Conservation (phyloP, 257 asterid genomes). For the Anisodus acutangulus region DNA sequence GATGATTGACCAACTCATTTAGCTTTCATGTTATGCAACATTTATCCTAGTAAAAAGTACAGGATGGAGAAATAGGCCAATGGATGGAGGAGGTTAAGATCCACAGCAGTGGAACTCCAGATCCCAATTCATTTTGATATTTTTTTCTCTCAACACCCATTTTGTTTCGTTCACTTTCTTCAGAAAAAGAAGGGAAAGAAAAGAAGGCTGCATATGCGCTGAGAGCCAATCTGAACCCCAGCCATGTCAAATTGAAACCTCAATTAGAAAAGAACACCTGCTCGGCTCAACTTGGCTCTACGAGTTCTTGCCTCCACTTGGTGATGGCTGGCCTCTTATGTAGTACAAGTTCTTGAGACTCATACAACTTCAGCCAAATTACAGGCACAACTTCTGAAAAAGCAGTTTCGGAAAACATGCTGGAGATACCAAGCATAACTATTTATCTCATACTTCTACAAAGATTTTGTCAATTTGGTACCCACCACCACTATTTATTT, state of each 20-base stretch:
- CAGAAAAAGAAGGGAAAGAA: neutral
- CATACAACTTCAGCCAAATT: neutral
- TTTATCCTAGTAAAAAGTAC: slow-evolving; percentile 6
- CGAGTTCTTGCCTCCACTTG: neutral
- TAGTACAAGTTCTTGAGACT: neutral
- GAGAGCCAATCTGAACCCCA: neutral
- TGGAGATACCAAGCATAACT: neutral
- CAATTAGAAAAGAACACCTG: neutral
- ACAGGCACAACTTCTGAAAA: neutral
- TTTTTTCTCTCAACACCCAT: neutral
- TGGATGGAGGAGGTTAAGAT: neutral
- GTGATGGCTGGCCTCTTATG: neutral
- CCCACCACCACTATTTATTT: neutral
- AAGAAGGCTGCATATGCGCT: neutral
- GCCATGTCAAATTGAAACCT: neutral
- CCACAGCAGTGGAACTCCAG: neutral
- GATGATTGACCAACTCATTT: neutral
- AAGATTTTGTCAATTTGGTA: neutral
- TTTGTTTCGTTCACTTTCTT: neutral
- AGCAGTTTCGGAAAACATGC: neutral
- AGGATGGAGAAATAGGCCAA: neutral
- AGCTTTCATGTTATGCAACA: neutral
- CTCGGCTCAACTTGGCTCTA: neutral
- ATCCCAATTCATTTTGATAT: neutral
- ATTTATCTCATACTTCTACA: neutral